Conservation (phyloP, 495 filamentous ascomycete genomes). For the Evernia prunastri region DNA sequence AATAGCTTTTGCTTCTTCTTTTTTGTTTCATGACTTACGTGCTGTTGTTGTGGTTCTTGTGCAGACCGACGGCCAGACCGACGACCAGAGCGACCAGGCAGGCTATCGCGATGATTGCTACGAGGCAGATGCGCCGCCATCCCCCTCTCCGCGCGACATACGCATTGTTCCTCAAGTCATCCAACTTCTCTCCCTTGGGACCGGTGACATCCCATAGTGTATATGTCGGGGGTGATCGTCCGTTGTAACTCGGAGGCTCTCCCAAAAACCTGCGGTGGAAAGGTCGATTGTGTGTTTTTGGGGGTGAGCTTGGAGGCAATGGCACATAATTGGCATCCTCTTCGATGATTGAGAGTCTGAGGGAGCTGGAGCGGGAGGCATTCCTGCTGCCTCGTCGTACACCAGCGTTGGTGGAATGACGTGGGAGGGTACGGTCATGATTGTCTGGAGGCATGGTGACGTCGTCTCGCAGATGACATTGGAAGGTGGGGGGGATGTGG, state of each 20-base stretch:
- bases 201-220: slow-evolving; percentile 26
- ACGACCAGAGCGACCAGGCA: slow-evolving; percentile 38
- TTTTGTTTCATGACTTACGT: background rate
- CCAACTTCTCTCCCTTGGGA: slow-evolving; percentile 28
- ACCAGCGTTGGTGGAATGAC: slow-evolving; percentile 17
- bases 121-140: slow-evolving; percentile 35
- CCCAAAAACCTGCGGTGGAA: slow-evolving; percentile 26
- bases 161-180: slow-evolving; percentile 28
- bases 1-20: too few species aligned
- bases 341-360: slow-evolving; percentile 27
- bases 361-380: slow-evolving; percentile 17
- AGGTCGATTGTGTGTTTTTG: slow-evolving; percentile 21
- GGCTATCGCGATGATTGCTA: slow-evolving; percentile 29
- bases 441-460: background rate
- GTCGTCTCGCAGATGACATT: background rate
- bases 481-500: background rate
- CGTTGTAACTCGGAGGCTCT: slow-evolving; percentile 24
- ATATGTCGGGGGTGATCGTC: slow-evolving; percentile 22
- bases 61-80: slow-evolving; percentile 40
- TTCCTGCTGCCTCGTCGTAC: slow-evolving; percentile 3
- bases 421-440: slow-evolving; percentile 12
- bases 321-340: slow-evolving; percentile 22
- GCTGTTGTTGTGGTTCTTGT: slow-evolving; percentile 29
- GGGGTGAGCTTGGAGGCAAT: slow-evolving; percentile 4
- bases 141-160: slow-evolving; percentile 33